These are phyloP conservation scores for Mucor plumbeus DNA, from an alignment of 371 early-diverging fungal species.

Conservation along the genomic window DNA sequence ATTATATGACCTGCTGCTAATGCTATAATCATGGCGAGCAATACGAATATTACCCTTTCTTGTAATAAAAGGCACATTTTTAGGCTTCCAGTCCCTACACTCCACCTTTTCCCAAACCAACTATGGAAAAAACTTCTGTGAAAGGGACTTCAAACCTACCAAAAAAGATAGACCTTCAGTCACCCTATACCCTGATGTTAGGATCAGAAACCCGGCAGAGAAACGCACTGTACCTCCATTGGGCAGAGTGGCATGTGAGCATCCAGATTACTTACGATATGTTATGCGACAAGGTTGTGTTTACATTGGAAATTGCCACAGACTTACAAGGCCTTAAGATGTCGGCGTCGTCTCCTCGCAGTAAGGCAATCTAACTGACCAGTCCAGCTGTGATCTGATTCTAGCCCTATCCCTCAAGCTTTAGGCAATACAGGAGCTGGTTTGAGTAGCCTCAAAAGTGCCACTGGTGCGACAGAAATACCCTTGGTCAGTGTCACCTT, in stretches of 20 bases:
- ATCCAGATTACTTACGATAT: not conserved
- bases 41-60: not conserved
- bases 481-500: too few relatives aligned
- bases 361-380: too few relatives aligned
- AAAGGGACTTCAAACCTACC: not conserved
- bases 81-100: not conserved
- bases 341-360: too few relatives aligned
- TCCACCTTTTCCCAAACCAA: not conserved
- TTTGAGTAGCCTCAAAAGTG: too few relatives aligned
- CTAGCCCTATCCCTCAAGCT: not conserved
- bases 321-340: not conserved
- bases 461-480: too few relatives aligned
- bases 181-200: not conserved
- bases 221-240: not conserved
- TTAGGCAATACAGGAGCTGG: too few relatives aligned
- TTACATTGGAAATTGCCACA: not conserved
- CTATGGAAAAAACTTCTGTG: slow-evolving; percentile 3
- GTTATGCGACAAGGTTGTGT: not conserved
- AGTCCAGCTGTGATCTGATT: not conserved
- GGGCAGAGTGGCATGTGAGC: not conserved
- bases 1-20: not conserved
- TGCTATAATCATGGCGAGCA: not conserved
- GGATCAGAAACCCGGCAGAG: not conserved
- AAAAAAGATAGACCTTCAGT: too few relatives aligned
- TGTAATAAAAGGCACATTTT: not conserved